These are phyloP conservation scores for Flueggea neowawraea DNA, from an alignment of 441 rosid genomes.

Conservation along the genomic window DNA sequence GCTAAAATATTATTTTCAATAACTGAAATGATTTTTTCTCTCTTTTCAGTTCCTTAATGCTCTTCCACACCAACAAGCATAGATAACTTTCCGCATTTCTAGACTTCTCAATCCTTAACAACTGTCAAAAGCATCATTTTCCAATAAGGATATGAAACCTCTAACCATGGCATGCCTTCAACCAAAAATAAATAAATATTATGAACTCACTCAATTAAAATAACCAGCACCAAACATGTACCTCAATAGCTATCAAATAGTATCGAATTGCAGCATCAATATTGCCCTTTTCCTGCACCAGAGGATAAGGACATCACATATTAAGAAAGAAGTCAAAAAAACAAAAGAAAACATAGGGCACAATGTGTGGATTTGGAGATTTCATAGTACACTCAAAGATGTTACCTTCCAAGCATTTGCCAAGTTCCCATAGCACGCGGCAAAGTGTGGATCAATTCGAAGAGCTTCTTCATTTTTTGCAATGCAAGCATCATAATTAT, in stretches of 20 bases:
- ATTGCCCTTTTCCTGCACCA: slow-evolving; percentile 89
- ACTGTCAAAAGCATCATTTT: too few relatives aligned
- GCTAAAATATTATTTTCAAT: too few relatives aligned
- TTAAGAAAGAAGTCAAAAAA: not conserved
- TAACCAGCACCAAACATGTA: slow-evolving; percentile 27
- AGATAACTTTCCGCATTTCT: too few relatives aligned
- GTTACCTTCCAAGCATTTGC: slow-evolving; percentile 37
- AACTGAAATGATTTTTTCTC: too few relatives aligned
- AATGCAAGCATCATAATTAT: slow-evolving; percentile 29
- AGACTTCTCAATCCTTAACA: too few relatives aligned
- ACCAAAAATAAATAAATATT: not conserved
- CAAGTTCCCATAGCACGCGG: slow-evolving; percentile 38
- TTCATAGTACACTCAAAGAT: not conserved
- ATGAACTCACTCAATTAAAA: not conserved
- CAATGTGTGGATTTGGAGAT: not conserved
- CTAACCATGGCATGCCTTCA: not conserved
- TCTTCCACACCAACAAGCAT: too few relatives aligned
- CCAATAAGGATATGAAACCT: not conserved
- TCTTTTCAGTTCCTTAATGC: too few relatives aligned
- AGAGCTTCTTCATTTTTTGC: slow-evolving; percentile 35
- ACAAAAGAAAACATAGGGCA: too few relatives aligned
- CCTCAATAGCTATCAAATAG: slow-evolving; percentile 98
- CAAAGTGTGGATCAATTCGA: slow-evolving; percentile 27
- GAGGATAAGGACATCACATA: not conserved
- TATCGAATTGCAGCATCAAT: slow-evolving; percentile 91